These are phyloP conservation scores for Amylostereum areolatum DNA, from an alignment of 1,284 basidiomycete species.

Conservation along the genomic window DNA sequence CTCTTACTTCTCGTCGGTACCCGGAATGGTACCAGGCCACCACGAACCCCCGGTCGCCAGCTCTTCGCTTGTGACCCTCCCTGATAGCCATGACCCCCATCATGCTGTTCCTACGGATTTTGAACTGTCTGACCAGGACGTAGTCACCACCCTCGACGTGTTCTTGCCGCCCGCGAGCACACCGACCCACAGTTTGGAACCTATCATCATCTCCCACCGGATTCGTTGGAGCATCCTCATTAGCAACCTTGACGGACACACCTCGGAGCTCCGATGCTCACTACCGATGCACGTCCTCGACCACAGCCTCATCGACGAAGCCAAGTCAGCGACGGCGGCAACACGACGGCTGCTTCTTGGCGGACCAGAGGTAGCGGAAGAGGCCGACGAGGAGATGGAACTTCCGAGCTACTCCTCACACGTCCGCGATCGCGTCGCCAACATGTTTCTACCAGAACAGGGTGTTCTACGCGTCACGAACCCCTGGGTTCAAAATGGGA, in stretches of 20 bases:
- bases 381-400: slow-evolving; percentile 58
- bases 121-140: slow-evolving; percentile 32
- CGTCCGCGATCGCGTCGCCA: slow-evolving; percentile 84
- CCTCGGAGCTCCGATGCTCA: slow-evolving; percentile 87
- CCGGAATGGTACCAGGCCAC: background rate
- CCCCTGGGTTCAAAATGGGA: slow-evolving; percentile 46
- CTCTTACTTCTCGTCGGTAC: slow-evolving; percentile 6
- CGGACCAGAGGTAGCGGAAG: slow-evolving; percentile 26
- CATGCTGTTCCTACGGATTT: slow-evolving; percentile 12
- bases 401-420: slow-evolving; percentile 85
- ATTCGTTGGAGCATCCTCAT: slow-evolving; percentile 74
- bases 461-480: slow-evolving; percentile 62
- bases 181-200: slow-evolving; percentile 64
- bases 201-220: slow-evolving; percentile 70
- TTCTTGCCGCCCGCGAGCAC: slow-evolving; percentile 46
- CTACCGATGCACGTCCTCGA: slow-evolving; percentile 84
- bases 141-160: slow-evolving; percentile 42
- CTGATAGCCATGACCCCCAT: slow-evolving; percentile 2
- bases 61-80: slow-evolving; percentile 8
- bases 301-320: slow-evolving; percentile 65
- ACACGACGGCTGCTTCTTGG: slow-evolving; percentile 68
- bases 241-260: slow-evolving; percentile 82
- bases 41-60: slow-evolving; percentile 5
- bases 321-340: slow-evolving; percentile 59
- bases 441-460: slow-evolving; percentile 62